Percentiles rank a stretch among this genome's conserved stretches.
phyloP scores from a whole-genome alignment of 164 flowering plant species.

The Brasenia schreberi region DNA sequence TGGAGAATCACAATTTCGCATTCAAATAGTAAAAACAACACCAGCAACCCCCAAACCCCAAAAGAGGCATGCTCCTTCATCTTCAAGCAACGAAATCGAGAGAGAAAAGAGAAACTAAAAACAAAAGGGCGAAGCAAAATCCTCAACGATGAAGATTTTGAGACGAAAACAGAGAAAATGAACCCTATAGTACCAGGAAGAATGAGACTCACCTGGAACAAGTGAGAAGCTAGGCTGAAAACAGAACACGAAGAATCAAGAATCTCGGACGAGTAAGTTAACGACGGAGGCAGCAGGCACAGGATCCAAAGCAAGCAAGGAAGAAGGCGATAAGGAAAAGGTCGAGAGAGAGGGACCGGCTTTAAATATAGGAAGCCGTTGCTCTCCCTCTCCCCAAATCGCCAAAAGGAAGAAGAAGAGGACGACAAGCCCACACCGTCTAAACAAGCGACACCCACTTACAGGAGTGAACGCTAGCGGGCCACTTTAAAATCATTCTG shows the following conservation, averaged over 20 bases:
- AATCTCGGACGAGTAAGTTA: too few species aligned
- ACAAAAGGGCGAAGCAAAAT: neutral
- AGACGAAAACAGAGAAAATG: neutral
- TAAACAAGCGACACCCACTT: neutral
- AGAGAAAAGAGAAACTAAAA: too few species aligned
- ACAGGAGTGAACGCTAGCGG: too few species aligned
- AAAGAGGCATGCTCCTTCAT: neutral
- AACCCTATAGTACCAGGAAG: too few species aligned
- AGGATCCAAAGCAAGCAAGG: neutral
- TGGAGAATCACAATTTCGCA: neutral
- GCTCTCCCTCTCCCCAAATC: neutral
- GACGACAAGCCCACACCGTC: neutral
- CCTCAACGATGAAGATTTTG: neutral
- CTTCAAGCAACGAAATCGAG: neutral
- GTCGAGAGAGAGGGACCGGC: neutral
- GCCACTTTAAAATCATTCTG: too few species aligned
- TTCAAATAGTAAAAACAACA: too few species aligned
- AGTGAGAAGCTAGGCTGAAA: too few species aligned
- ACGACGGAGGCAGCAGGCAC: neutral
- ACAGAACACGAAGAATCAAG: too few species aligned
- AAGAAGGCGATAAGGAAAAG: neutral
- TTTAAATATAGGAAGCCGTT: neutral
- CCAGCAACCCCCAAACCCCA: neutral
- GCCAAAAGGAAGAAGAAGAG: neutral
- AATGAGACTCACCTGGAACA: neutral